phyloP scores from a whole-genome alignment of 2,329 filamentous ascomycete species.

The Pseudogymnoascus sp. region DNA sequence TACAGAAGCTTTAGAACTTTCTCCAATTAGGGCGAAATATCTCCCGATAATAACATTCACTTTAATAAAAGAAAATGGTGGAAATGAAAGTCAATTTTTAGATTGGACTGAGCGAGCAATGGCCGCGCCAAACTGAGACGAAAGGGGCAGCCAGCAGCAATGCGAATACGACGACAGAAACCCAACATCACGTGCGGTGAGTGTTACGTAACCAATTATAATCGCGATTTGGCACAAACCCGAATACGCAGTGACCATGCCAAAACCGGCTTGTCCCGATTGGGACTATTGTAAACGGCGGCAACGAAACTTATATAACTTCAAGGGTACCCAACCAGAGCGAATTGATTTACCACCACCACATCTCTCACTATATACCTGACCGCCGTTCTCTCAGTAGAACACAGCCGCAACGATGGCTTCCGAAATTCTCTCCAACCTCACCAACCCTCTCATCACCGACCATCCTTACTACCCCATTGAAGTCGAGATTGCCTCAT shows the following conservation, averaged over 20 bases:
- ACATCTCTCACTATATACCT: neutral
- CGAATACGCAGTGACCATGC: neutral
- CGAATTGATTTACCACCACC: neutral
- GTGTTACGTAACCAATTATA: slow-evolving; percentile 4
- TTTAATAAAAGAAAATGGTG: neutral
- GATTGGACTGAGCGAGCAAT: neutral
- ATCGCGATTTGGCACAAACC: neutral
- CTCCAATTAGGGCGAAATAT: neutral
- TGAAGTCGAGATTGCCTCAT: slow-evolving; percentile 52
- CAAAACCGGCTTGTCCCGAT: slow-evolving; percentile 4
- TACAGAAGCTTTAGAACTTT: neutral
- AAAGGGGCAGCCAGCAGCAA: neutral
- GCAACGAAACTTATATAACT: slow-evolving; percentile 6
- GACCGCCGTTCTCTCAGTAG: slow-evolving; percentile 1
- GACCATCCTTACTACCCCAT: slow-evolving; percentile 65
- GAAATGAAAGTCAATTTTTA: neutral
- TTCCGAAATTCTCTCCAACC: slow-evolving; percentile 16
- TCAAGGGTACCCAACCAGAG: neutral
- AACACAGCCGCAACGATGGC: slow-evolving; percentile 5
- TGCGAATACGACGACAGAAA: neutral
- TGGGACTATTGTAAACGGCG: slow-evolving; percentile 4
- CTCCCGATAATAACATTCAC: neutral
- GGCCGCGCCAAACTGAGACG: neutral
- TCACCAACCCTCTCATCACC: slow-evolving; percentile 17
- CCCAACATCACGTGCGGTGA: neutral